phyloP scores from a whole-genome alignment of 2,329 filamentous ascomycete genomes.

The Alternaria sp. region DNA sequence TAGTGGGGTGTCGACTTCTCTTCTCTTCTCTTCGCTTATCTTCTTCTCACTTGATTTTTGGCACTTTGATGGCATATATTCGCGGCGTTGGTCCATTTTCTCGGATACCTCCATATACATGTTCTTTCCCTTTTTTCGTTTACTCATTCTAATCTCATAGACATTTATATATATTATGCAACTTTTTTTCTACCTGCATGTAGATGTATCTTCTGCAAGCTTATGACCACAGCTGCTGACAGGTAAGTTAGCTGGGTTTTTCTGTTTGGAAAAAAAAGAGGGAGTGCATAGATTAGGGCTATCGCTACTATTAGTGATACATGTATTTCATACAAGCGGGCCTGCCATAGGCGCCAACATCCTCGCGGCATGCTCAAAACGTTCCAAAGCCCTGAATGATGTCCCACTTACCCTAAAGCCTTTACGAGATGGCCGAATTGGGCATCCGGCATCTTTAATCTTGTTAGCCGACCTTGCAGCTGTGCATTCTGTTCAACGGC shows the following conservation, averaged over 20 bases:
- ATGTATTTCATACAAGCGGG: not conserved
- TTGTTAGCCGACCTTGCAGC: not conserved
- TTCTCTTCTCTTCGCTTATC: constrained; percentile 1
- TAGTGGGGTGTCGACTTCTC: not conserved
- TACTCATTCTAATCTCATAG: constrained; percentile 4
- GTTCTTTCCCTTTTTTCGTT: not conserved
- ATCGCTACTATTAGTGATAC: not conserved
- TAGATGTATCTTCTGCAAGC: not conserved
- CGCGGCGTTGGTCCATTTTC: constrained; percentile 1
- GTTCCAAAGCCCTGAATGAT: no score
- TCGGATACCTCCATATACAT: not conserved
- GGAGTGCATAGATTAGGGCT: no score
- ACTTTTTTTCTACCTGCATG: not conserved
- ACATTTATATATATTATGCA: constrained; percentile 1
- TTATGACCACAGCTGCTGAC: no score
- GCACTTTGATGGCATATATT: constrained; percentile 9
- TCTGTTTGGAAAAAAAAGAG: no score
- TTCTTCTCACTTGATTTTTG: not conserved
- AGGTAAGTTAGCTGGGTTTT: no score
- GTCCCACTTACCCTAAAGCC: not conserved
- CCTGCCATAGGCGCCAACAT: not conserved
- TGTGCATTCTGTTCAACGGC: not conserved
- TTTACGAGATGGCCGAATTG: not conserved
- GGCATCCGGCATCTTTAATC: not conserved
- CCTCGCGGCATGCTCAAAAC: not conserved